Evolutionary conservation across 371 early-diverging fungal genomes (phyloP), one percentile per base, ranked within the genome.

Genomic region (Blakeslea trispora): DNA sequence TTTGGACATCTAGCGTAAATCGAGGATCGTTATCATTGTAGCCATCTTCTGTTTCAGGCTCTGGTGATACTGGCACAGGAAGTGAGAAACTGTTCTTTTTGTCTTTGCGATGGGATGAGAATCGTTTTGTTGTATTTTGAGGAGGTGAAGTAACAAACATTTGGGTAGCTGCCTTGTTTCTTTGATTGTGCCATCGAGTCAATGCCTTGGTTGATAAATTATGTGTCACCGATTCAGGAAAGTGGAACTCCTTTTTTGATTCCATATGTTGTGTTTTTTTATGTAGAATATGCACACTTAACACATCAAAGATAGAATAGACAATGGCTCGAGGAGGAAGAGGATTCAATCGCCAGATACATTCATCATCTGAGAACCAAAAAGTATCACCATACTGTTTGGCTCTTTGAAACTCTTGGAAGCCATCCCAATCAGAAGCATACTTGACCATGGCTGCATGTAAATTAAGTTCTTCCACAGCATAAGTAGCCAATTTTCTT

Each of bases 301-400:
- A 65, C 0, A 76, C 79, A 54, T 79, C 79, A 58, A 79, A 79
- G 0, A 72, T 55, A 8, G 79, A 45, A 41, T 79, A 79, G 0
- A 76, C 74, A 1, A 79, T 28, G 2, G 76, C 76, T 18, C 51
- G 63, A 0, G 68, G 65, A 21, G 79, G 71, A 3, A 79, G 45
- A 9, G 79, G 79, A 8, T 45, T 34, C 10, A 55, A 28, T 8
- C 60, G 18, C 79, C 79, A 79, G 15, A 79, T 55, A 52, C 76
- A 74, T 13, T 79, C 66, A 7, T 57, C 21, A 5, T 62, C 71
- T 0, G 50, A 39, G 45, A 57, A 75, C 3, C 59, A 51, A 31
- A 79, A 79, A 0, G 53, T 50, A 0, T 56, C 46, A 1, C 63
- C 63, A 14, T 65, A 47, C 40, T 60, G 55, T 50, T 79, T 79